A percentile compares a stretch with the other conserved stretches of the same genome.
Conservation (phyloP, 2,329 filamentous ascomycete genomes). For the Ascochyta fabae region DNA sequence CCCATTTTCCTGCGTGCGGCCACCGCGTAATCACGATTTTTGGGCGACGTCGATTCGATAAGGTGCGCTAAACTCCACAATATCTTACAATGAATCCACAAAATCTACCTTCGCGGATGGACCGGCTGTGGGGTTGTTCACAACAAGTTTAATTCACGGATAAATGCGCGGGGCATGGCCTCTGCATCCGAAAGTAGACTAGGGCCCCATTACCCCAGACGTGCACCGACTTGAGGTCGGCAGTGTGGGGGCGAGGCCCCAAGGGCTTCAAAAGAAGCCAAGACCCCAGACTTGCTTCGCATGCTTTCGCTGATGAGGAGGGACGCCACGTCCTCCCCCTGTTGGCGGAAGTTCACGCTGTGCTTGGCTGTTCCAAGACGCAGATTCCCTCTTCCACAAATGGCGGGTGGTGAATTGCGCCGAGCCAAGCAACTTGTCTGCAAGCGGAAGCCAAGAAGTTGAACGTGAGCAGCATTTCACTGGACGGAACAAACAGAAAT, state of each 20-base stretch:
- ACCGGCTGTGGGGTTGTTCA: constrained; percentile 1
- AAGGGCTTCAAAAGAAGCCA: constrained; percentile 1
- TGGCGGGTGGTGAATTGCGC: constrained; percentile 12
- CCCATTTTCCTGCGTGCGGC: constrained; percentile 2
- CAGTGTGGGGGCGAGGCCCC: not conserved
- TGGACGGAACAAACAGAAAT: constrained; percentile 16
- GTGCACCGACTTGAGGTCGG: constrained; percentile 3
- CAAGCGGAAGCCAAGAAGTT: constrained; percentile 13
- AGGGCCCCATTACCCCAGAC: constrained; percentile 14
- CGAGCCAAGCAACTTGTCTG: constrained; percentile 16
- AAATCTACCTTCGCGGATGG: constrained; percentile 3
- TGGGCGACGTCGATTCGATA: not conserved
- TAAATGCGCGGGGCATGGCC: constrained; percentile 10
- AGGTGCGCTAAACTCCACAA: constrained; percentile 3
- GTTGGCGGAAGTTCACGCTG: constrained; percentile 18
- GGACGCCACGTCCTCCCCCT: constrained; percentile 7
- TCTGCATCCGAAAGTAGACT: constrained; percentile 1
- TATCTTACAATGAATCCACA: constrained; percentile 4
- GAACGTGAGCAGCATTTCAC: constrained; percentile 16
- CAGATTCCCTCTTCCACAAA: constrained; percentile 22
- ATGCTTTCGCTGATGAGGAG: constrained; percentile 7
- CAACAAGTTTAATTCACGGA: constrained; percentile 12
- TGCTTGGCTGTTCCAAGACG: constrained; percentile 24
- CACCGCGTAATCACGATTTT: constrained; percentile 5
- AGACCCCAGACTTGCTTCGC: constrained; percentile 14